A percentile compares a stretch with the other conserved stretches of the same genome.
These are phyloP conservation scores for Colletotrichum sp. DNA, from an alignment of 2,329 filamentous ascomycete genomes.

Conservation along the genomic window DNA sequence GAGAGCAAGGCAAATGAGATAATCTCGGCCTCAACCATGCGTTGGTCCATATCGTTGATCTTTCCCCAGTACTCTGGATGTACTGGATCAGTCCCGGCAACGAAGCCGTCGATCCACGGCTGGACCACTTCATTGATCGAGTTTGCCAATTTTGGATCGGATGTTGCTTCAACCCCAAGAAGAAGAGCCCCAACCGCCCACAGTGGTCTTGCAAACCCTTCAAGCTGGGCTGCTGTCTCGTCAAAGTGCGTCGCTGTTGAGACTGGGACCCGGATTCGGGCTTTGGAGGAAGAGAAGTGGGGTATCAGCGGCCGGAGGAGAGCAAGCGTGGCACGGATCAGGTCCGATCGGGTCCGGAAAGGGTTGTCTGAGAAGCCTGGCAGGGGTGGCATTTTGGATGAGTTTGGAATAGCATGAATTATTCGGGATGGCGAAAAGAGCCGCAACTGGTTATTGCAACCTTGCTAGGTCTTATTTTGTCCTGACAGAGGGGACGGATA, in stretches of 20 bases:
- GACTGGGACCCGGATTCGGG: constrained; percentile 39
- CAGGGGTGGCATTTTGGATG: constrained; percentile 37
- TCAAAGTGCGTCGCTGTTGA: constrained; percentile 46
- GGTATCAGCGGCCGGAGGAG: constrained; percentile 35
- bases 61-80: constrained; percentile 51
- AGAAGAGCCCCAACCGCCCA: constrained; percentile 43
- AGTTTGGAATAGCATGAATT: neutral
- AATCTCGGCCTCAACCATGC: constrained; percentile 60
- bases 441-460: neutral
- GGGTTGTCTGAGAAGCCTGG: constrained; percentile 46
- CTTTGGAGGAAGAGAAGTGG: constrained; percentile 37
- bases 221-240: constrained; percentile 48
- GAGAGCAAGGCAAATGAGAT: constrained; percentile 52
- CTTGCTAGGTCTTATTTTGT: neutral
- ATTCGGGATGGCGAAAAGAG: neutral
- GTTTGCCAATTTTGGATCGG: neutral
- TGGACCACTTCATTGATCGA: constrained; percentile 14
- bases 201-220: constrained; percentile 47
- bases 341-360: constrained; percentile 37
- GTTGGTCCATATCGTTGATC: constrained; percentile 49
- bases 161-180: constrained; percentile 37
- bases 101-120: constrained; percentile 36
- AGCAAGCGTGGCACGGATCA: constrained; percentile 36
- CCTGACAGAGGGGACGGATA: neutral
- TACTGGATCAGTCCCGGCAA: constrained; percentile 35